Conservation (phyloP, 2,329 filamentous ascomycete genomes). For the Emmonsia crescens region DNA sequence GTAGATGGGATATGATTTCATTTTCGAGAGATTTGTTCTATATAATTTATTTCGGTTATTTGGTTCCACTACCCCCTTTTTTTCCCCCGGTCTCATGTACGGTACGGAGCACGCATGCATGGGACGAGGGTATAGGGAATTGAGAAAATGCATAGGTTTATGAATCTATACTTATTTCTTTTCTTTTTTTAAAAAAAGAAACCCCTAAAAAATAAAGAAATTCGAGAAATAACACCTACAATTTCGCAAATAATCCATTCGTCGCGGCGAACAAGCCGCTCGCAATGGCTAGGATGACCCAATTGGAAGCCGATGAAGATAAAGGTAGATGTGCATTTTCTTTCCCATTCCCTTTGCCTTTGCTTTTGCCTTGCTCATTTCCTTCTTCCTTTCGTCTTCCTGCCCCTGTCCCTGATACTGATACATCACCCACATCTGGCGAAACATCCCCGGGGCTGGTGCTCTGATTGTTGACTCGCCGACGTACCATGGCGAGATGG, state of each 20-base stretch:
- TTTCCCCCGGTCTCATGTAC: too few relatives aligned
- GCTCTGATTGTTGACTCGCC: not conserved
- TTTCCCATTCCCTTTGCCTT: not conserved
- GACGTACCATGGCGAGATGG: not conserved
- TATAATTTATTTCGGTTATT: not conserved
- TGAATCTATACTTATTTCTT: not conserved
- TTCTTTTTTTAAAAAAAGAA: not conserved
- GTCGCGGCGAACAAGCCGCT: constrained; percentile 52
- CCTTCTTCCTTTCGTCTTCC: not conserved
- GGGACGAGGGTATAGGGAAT: not conserved
- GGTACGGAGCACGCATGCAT: not conserved
- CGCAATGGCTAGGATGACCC: constrained; percentile 48
- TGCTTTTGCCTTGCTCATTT: not conserved
- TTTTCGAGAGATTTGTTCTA: not conserved
- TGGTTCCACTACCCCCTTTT: not conserved
- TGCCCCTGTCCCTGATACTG: not conserved
- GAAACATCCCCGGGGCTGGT: not conserved
- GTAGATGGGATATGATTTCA: not conserved
- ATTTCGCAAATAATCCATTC: constrained; percentile 57
- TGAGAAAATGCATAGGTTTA: not conserved
- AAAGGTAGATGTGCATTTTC: not conserved
- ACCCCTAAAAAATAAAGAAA: not conserved
- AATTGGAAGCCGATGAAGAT: constrained; percentile 16
- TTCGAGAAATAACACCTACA: constrained; percentile 32
- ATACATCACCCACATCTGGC: not conserved